Conservation (phyloP, 805 yeast genomes). For the Kuraishia cidri region DNA sequence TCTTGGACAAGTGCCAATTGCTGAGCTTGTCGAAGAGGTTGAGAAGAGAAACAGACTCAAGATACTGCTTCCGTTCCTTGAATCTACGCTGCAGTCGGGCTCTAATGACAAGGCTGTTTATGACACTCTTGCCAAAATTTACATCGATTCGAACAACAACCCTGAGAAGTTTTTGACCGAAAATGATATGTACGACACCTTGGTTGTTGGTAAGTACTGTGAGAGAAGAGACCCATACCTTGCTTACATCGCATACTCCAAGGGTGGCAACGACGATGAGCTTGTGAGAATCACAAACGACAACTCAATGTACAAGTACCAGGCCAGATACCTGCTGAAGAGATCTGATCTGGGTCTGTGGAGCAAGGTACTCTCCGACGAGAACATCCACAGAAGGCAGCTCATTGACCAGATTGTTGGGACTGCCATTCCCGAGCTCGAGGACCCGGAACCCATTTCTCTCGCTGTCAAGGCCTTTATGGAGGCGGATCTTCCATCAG, state of each 20-base stretch:
- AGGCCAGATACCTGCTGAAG: constrained; percentile 88
- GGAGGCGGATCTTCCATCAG: constrained; percentile 90
- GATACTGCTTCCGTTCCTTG: constrained; percentile 86
- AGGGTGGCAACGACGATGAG: constrained; percentile 88
- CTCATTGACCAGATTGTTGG: constrained; percentile 91
- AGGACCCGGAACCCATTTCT: constrained; percentile 89
- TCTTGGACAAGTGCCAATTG: constrained; percentile 89
- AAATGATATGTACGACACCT: constrained; percentile 83
- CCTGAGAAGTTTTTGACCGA: constrained; percentile 96
- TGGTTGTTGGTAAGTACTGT: constrained; percentile 95
- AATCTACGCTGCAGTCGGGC: constrained; percentile 77
- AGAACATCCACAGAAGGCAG: constrained; percentile 82
- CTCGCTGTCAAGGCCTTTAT: constrained; percentile 91
- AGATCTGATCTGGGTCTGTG: constrained; percentile 85
- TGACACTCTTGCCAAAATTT: constrained; percentile 94
- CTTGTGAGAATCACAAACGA: constrained; percentile 89
- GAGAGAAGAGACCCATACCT: constrained; percentile 98
- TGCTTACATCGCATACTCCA: constrained; percentile 95
- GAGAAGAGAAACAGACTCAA: constrained; percentile 95
- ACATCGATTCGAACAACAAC: constrained; percentile 94
- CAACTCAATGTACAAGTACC: constrained; percentile 96
- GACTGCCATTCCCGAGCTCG: constrained; percentile 91
- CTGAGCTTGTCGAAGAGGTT: constrained; percentile 83
- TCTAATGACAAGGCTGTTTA: constrained; percentile 84
- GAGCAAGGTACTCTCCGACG: constrained; percentile 67